Conservation (phyloP, 345 rosid genomes). For the Jatropha curcas region DNA sequence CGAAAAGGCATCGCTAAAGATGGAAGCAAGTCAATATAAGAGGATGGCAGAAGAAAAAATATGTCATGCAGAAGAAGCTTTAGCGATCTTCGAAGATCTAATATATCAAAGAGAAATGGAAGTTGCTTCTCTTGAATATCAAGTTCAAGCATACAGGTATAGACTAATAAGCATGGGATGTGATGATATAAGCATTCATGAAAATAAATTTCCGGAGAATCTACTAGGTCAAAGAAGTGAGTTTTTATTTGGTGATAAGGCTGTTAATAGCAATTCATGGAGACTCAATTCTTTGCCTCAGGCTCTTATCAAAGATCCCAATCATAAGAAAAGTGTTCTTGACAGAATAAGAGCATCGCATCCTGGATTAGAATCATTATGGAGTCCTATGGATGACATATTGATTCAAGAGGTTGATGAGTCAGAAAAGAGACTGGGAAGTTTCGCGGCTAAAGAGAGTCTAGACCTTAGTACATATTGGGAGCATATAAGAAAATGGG, state of each 20-base stretch:
- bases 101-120: slow-evolving; percentile 82
- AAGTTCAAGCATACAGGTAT: slow-evolving; percentile 72
- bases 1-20: slow-evolving; percentile 67
- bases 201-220: slow-evolving; percentile 47
- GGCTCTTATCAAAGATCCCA: slow-evolving; percentile 24
- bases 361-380: slow-evolving; percentile 15
- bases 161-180: slow-evolving; percentile 71
- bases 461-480: slow-evolving; percentile 48
- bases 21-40: slow-evolving; percentile 92
- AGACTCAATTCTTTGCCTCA: slow-evolving; percentile 47
- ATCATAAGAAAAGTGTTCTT: slow-evolving; percentile 17
- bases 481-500: slow-evolving; percentile 62
- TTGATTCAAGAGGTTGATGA: slow-evolving; percentile 30
- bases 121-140: slow-evolving; percentile 79
- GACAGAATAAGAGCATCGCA: slow-evolving; percentile 22
- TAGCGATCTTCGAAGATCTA: slow-evolving; percentile 68
- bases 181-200: slow-evolving; percentile 48
- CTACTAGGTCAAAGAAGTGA: slow-evolving; percentile 38
- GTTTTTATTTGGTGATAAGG: slow-evolving; percentile 27
- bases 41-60: slow-evolving; percentile 85
- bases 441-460: background rate
- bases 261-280: slow-evolving; percentile 15
- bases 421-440: slow-evolving; percentile 31
- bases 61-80: slow-evolving; percentile 74
- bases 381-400: slow-evolving; percentile 23